These are phyloP conservation scores for Boechera retrofracta DNA, from an alignment of 345 rosid species.

Conservation along the genomic window DNA sequence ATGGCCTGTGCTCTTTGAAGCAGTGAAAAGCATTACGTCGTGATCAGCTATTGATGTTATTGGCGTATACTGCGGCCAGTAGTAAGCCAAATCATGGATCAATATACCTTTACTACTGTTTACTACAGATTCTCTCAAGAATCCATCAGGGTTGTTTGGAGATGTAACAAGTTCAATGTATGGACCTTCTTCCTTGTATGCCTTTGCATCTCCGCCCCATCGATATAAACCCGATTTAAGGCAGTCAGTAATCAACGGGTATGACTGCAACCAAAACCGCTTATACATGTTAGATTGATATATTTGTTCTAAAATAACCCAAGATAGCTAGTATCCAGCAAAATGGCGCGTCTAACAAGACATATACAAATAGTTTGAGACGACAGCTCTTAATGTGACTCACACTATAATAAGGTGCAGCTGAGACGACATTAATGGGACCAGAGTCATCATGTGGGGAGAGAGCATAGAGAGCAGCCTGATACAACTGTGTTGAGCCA, in stretches of 20 bases:
- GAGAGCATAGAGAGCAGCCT: constrained; percentile 84
- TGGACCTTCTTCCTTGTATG: constrained; percentile 59
- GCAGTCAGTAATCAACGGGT: constrained; percentile 76
- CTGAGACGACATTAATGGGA: constrained; percentile 79
- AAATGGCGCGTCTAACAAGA: neutral
- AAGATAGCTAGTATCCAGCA: constrained; percentile 6
- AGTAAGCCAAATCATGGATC: constrained; percentile 91
- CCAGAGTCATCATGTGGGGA: constrained; percentile 59
- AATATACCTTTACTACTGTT: constrained; percentile 68
- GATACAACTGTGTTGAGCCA: constrained; percentile 87
- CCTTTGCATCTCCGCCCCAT: constrained; percentile 92
- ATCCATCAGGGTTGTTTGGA: constrained; percentile 95
- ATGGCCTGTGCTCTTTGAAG: constrained; percentile 87
- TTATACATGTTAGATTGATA: constrained; percentile 24
- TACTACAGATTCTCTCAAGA: constrained; percentile 66
- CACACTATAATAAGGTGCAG: constrained; percentile 83
- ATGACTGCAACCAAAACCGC: constrained; percentile 61
- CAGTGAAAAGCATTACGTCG: constrained; percentile 81
- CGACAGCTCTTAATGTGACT: constrained; percentile 38
- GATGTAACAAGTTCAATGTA: constrained; percentile 93
- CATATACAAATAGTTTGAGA: constrained; percentile 1
- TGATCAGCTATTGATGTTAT: constrained; percentile 72
- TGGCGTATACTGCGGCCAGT: constrained; percentile 96
- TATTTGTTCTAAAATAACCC: neutral
- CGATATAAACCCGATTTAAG: constrained; percentile 71